These are phyloP conservation scores for Lonicera japonica DNA, from an alignment of 129 eudicot genomes.

Conservation along the genomic window DNA sequence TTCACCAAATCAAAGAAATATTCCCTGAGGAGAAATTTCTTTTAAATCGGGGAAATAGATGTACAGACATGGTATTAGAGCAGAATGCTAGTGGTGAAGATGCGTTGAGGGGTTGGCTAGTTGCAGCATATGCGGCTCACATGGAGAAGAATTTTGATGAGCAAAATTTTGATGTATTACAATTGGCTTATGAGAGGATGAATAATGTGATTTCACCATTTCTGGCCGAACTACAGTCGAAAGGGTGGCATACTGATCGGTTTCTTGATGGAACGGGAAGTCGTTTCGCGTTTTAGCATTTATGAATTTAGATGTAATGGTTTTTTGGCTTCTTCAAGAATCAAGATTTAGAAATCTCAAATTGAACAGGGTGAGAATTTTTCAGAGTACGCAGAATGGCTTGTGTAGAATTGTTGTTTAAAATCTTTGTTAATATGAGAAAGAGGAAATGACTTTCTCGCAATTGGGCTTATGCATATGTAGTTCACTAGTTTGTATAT, in stretches of 20 bases:
- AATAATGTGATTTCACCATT: constrained; percentile 43
- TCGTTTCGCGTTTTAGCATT: constrained; percentile 44
- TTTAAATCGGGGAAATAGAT: constrained; percentile 48
- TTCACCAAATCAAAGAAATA: constrained; percentile 49
- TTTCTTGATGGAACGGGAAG: constrained; percentile 89
- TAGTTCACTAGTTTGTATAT: no score
- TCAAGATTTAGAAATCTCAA: no score
- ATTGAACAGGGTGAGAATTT: no score
- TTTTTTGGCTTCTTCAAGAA: no score
- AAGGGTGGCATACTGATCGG: constrained; percentile 98
- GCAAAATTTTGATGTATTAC: constrained; percentile 15
- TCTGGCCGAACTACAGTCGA: constrained; percentile 57
- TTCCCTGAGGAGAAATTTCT: constrained; percentile 85
- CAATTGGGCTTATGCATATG: no score
- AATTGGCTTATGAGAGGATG: constrained; percentile 76
- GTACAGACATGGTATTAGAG: constrained; percentile 85
- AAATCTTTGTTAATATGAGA: no score
- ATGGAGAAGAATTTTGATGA: constrained; percentile 23
- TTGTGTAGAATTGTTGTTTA: no score
- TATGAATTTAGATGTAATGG: neutral
- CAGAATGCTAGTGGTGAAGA: constrained; percentile 87
- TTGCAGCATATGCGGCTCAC: constrained; percentile 73
- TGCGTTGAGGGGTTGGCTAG: constrained; percentile 84
- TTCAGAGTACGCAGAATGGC: no score
- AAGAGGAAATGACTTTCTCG: no score